phyloP scores from a whole-genome alignment of 345 rosid genomes.

The Linum lewisii region DNA sequence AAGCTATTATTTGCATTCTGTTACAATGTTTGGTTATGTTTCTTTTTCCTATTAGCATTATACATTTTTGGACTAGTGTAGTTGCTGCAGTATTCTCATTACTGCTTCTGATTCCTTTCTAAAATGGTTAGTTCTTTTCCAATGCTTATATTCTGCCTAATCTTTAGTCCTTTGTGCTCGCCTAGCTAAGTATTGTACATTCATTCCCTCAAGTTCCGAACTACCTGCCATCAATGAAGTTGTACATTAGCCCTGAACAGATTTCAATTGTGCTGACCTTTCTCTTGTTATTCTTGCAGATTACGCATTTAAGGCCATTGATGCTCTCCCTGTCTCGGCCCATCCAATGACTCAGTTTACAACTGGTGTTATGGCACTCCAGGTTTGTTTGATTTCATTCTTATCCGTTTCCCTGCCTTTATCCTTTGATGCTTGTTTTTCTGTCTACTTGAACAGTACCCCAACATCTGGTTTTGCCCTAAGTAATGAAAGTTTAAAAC shows the following conservation, averaged over 20 bases:
- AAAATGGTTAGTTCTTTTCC: background rate
- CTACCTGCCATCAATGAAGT: background rate
- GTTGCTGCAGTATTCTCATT: background rate
- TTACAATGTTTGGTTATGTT: background rate
- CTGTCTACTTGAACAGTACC: constrained; percentile 2
- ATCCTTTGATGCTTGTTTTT: background rate
- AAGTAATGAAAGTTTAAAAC: background rate
- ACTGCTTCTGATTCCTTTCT: background rate
- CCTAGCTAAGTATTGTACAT: background rate
- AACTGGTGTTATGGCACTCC: constrained; percentile 98
- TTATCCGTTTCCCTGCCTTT: background rate
- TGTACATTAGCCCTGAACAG: constrained; percentile 1
- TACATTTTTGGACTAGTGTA: background rate
- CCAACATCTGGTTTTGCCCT: constrained; percentile 1
- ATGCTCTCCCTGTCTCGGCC: constrained; percentile 78
- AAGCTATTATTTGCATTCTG: background rate
- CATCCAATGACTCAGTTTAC: constrained; percentile 99
- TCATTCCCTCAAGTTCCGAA: constrained; percentile 3
- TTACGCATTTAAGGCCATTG: constrained; percentile 81
- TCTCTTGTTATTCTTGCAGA: constrained; percentile 35
- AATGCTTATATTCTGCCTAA: background rate
- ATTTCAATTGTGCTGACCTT: constrained; percentile 6
- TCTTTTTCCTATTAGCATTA: background rate
- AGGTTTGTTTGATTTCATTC: constrained; percentile 31
- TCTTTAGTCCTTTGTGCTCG: background rate